Evolutionary conservation across 106 monocot genomes (phyloP).

Genomic region (Allium sativum): DNA sequence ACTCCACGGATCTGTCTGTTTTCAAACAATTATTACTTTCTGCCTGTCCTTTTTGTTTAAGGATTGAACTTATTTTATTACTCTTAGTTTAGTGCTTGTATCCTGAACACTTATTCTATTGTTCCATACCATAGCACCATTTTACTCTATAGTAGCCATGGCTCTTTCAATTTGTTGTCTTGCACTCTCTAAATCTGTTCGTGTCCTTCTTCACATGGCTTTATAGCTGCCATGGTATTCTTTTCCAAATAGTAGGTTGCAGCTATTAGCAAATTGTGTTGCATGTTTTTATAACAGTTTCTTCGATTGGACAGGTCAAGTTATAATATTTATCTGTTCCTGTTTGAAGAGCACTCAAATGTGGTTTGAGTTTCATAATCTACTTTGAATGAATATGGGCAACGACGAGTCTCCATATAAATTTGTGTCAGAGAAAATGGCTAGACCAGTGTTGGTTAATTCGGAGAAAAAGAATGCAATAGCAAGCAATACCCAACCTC

Average conservation of each 20-base stretch:
- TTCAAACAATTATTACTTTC: not conserved
- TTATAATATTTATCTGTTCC: slow-evolving; percentile 2
- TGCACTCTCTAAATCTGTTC: not conserved
- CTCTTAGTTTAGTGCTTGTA: not conserved
- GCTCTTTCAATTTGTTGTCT: not conserved
- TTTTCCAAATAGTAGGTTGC: not conserved
- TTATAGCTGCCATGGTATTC: not conserved
- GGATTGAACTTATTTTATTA: not conserved
- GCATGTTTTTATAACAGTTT: not conserved
- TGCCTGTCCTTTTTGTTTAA: not conserved
- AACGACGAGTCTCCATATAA: slow-evolving; percentile 20
- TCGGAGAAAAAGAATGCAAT: slow-evolving; percentile 69
- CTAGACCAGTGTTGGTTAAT: slow-evolving; percentile 33
- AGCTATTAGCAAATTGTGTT: not conserved
- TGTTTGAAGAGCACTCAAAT: slow-evolving; percentile 12
- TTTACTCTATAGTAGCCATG: not conserved
- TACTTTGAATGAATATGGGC: slow-evolving; percentile 32
- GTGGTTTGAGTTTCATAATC: slow-evolving; percentile 27
- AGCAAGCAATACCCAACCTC: slow-evolving; percentile 20
- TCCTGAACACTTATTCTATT: no score
- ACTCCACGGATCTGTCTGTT: not conserved
- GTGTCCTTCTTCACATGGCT: not conserved
- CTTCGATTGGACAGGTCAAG: slow-evolving; percentile 14
- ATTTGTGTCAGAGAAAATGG: slow-evolving; percentile 12
- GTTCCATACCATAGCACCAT: not conserved